A percentile compares a stretch with the other conserved stretches of the same genome.
phyloP scores from a whole-genome alignment of 31 red algal species.

The Asparagopsis taxiformis region DNA sequence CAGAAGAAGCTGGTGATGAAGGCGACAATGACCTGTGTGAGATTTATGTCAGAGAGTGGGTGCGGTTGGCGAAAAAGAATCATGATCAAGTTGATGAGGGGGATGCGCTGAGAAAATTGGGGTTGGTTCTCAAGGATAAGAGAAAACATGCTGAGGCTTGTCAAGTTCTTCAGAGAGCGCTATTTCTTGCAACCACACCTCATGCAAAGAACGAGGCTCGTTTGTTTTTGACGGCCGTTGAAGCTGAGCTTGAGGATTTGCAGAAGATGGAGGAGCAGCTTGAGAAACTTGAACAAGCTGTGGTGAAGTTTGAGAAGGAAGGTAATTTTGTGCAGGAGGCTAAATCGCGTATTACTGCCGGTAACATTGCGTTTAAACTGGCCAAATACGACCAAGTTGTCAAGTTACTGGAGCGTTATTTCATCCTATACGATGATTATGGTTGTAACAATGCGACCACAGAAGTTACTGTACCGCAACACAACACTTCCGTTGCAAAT shows the following conservation, averaged over 20 bases:
- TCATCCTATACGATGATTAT: conserved; percentile 52
- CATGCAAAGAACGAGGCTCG: conserved; percentile 27
- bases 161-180: conserved; percentile 20
- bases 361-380: conserved; percentile 33
- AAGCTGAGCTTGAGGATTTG: conserved; percentile 25
- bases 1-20: conserved; percentile 53
- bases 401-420: conserved; percentile 33
- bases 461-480: conserved; percentile 12
- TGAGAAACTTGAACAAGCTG: not conserved
- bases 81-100: conserved; percentile 46
- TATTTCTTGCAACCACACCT: not conserved
- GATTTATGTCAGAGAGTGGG: conserved; percentile 43
- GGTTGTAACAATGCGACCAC: conserved; percentile 42
- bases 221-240: conserved; percentile 31
- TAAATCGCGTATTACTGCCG: conserved; percentile 23
- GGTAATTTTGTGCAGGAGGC: conserved; percentile 51
- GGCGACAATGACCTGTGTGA: conserved; percentile 35
- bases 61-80: conserved; percentile 31
- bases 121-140: conserved; percentile 11
- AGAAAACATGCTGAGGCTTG: conserved; percentile 20
- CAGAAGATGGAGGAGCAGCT: conserved; percentile 9
- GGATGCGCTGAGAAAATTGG: conserved; percentile 59
- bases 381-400: conserved; percentile 21
- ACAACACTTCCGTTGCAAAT: conserved; percentile 57
- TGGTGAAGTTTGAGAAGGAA: conserved; percentile 18